Conservation (phyloP, 257 asterid species). For the Capsicum pubescens region DNA sequence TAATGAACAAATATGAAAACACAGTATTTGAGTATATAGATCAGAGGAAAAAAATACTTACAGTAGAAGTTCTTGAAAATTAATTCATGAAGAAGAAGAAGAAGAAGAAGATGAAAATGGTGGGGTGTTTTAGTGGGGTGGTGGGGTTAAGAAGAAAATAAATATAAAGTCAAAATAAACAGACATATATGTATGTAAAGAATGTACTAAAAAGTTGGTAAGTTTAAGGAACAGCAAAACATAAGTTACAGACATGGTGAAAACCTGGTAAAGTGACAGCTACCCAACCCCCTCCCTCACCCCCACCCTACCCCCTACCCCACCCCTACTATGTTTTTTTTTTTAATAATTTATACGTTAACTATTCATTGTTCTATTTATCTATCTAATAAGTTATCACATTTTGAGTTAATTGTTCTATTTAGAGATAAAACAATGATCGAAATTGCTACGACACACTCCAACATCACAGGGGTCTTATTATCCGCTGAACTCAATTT, state of each 20-base stretch:
- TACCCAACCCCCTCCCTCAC: background rate
- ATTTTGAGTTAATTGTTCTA: too few relatives aligned
- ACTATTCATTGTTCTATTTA: too few relatives aligned
- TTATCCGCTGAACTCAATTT: too few relatives aligned
- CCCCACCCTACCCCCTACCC: background rate
- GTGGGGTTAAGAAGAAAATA: background rate
- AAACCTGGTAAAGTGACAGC: background rate
- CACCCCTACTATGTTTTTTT: background rate
- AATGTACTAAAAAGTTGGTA: background rate
- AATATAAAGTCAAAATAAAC: slow-evolving; percentile 15
- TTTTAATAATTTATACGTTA: too few relatives aligned
- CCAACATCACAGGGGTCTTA: too few relatives aligned
- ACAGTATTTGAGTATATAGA: background rate
- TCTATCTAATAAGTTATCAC: too few relatives aligned
- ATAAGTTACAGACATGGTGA: background rate
- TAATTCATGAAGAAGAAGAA: background rate
- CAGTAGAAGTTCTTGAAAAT: background rate
- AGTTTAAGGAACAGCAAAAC: background rate
- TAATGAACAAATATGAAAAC: background rate
- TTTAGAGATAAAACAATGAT: too few relatives aligned
- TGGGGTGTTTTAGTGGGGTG: background rate
- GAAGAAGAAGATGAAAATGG: background rate
- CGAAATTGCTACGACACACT: too few relatives aligned
- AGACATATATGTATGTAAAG: background rate
- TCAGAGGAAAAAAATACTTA: background rate